Percentiles rank a stretch among this genome's conserved stretches.
Evolutionary conservation across 345 rosid genomes (phyloP).

Genomic region (Turnera subulata): DNA sequence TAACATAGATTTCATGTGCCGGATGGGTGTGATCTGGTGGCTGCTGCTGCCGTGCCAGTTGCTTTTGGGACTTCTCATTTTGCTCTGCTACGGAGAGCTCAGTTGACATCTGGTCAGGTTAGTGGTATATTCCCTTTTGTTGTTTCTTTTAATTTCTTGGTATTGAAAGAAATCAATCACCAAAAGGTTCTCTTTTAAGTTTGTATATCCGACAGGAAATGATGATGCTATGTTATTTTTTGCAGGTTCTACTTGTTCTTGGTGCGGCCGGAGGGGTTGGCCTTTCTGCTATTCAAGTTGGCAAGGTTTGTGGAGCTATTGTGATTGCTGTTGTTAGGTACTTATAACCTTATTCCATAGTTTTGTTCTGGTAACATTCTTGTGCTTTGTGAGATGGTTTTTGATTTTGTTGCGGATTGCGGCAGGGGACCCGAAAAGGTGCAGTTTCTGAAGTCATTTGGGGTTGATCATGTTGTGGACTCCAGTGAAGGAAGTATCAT

Average conservation of each 20-base stretch:
- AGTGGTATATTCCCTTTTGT: not conserved
- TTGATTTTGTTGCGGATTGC: not conserved
- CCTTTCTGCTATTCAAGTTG: conserved; percentile 85
- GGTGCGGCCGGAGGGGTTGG: conserved; percentile 99
- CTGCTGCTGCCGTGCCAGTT: conserved; percentile 84
- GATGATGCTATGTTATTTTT: not conserved
- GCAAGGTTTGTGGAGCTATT: conserved; percentile 76
- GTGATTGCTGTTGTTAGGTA: conserved; percentile 91
- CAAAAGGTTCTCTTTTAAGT: not conserved
- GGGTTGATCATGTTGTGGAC: conserved; percentile 85
- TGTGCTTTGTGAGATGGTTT: not conserved
- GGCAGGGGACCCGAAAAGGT: conserved; percentile 75
- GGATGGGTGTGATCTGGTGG: conserved; percentile 72
- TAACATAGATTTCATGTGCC: conserved; percentile 80
- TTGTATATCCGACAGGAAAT: too few species aligned
- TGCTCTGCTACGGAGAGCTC: conserved; percentile 89
- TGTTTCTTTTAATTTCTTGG: not conserved
- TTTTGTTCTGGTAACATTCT: not conserved
- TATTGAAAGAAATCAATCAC: not conserved
- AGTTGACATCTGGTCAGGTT: conserved; percentile 64
- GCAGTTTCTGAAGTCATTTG: conserved; percentile 62
- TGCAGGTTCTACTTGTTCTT: conserved; percentile 41
- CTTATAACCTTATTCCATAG: not conserved
- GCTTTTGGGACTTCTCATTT: conserved; percentile 95
- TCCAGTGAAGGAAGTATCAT: conserved; percentile 54